Evolutionary conservation across 306 rosid genomes (phyloP), one percentile per base, ranked within the genome.

Genomic region (apple (Malus domestica)): DNA sequence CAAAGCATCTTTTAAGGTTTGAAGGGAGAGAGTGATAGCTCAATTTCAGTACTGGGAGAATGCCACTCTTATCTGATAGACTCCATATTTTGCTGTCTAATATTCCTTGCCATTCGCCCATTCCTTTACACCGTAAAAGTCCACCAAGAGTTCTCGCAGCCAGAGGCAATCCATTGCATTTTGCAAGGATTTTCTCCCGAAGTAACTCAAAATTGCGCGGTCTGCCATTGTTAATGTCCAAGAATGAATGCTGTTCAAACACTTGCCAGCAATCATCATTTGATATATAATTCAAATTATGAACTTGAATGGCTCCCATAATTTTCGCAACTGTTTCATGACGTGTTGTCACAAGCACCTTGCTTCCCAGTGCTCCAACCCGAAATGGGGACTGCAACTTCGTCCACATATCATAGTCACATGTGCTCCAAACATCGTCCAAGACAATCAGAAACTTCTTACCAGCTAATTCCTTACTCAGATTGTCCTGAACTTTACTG

Each of bases 301-400:
- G 25, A 27, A 66, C 15, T 4, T 10, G 6, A 54, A 10, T 0
- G 1, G 82, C 69, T 60, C 44, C 35, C 29, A 60, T 59, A 0
- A 51, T 35, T 1, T 67, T 49, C 4, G 81, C 78, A 27, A 72
- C 86, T 15, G 18, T 27, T 42, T 12, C 65, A 8, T 3, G 22
- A 0, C 85, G 79, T 46, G 85, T 81, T 22, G 85, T 78, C 16
- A 84, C 65, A 13, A 84, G n/a, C 13, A 84, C 70, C 49, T 63
- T 78, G 33, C 79, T 27, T 19, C 78, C 78, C 1, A 2, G 4
- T 3, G 73, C 0, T 40, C 45, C 45, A 40, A 40, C 45, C 45
- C 45, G 45, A 10, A 40, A 40, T 6, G 45, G 45, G 45, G 2
- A 35, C 12, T 4, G 44, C 9, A 84, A 14, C 16, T 4, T 27